Percentiles rank a stretch among this genome's conserved stretches.
Conservation (phyloP, 2,329 filamentous ascomycete genomes). For the Cylindrodendrum hubeiense region DNA sequence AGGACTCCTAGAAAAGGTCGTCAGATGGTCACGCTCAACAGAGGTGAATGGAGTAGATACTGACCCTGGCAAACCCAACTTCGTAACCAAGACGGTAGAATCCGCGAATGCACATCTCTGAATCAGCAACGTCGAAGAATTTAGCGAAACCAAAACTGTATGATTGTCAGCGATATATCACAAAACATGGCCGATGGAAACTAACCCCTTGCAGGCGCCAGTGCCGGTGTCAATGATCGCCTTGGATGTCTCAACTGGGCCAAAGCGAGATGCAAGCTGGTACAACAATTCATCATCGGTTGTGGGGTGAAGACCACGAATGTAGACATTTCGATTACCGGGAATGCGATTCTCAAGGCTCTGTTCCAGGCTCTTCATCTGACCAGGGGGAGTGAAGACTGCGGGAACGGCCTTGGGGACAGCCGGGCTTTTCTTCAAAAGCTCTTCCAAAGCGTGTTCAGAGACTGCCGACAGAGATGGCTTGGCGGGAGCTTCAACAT, state of each 20-base stretch:
- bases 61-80: conserved; percentile 93
- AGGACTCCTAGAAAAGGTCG: conserved; percentile 79
- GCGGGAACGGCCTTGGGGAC: conserved; percentile 93
- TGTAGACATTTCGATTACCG: conserved; percentile 98
- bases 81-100: conserved; percentile 97
- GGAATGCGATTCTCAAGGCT: conserved; percentile 92
- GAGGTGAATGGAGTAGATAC: conserved; percentile 41
- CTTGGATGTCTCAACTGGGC: conserved; percentile 95
- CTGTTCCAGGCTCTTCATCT: conserved; percentile 90
- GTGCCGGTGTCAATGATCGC: conserved; percentile 97
- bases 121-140: conserved; percentile 87
- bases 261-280: conserved; percentile 87
- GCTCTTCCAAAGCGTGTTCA: conserved; percentile 70
- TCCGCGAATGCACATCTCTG: conserved; percentile 94
- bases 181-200: conserved; percentile 21
- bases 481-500: conserved; percentile 58
- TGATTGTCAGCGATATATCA: conserved; percentile 21
- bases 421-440: conserved; percentile 81
- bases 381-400: conserved; percentile 85
- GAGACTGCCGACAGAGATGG: conserved; percentile 51
- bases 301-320: conserved; percentile 93
- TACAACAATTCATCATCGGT: conserved; percentile 93
- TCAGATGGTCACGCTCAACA: conserved; percentile 10
- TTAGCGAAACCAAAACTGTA: conserved; percentile 96
- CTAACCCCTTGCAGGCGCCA: conserved; percentile 94